Percentiles rank a stretch among this genome's conserved stretches.
phyloP scores from a whole-genome alignment of 164 flowering plant genomes.

The Houttuynia cordata region DNA sequence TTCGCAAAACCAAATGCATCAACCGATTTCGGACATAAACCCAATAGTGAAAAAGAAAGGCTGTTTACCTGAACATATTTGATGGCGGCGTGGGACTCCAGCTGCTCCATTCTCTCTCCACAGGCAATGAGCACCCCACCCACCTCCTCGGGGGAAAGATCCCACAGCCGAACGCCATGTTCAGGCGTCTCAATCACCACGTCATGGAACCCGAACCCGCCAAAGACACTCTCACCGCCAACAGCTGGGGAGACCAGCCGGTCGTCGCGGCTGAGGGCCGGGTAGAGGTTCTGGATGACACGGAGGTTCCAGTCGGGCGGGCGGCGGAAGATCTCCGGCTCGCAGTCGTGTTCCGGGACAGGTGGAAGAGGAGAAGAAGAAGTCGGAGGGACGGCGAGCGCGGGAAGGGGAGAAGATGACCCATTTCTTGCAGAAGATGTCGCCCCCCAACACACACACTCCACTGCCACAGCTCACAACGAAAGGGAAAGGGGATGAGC shows the following conservation, averaged over 20 bases:
- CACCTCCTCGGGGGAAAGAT: constrained; percentile 41
- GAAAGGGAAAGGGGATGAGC: no score
- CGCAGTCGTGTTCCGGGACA: constrained; percentile 77
- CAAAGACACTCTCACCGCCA: neutral
- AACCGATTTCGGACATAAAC: no score
- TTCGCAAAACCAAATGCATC: no score
- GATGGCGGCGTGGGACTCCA: constrained; percentile 25
- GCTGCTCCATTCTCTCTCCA: constrained; percentile 58
- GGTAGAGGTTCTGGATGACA: constrained; percentile 78
- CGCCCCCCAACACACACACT: no score
- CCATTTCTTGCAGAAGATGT: constrained; percentile 45
- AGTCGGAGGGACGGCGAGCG: constrained; percentile 70
- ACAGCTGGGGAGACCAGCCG: neutral
- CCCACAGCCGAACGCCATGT: constrained; percentile 53
- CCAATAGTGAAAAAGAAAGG: no score
- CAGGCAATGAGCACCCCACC: constrained; percentile 61
- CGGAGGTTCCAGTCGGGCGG: constrained; percentile 48
- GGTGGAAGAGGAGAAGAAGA: constrained; percentile 76
- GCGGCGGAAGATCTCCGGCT: constrained; percentile 83
- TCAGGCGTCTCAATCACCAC: constrained; percentile 71
- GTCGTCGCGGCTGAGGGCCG: constrained; percentile 50
- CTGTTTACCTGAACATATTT: constrained; percentile 68
- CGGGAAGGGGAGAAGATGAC: constrained; percentile 77
- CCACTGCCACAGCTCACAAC: no score
- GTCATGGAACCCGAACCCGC: constrained; percentile 83